These are phyloP conservation scores for Sporothrix mexicana DNA, from an alignment of 2,329 filamentous ascomycete species.

Conservation along the genomic window DNA sequence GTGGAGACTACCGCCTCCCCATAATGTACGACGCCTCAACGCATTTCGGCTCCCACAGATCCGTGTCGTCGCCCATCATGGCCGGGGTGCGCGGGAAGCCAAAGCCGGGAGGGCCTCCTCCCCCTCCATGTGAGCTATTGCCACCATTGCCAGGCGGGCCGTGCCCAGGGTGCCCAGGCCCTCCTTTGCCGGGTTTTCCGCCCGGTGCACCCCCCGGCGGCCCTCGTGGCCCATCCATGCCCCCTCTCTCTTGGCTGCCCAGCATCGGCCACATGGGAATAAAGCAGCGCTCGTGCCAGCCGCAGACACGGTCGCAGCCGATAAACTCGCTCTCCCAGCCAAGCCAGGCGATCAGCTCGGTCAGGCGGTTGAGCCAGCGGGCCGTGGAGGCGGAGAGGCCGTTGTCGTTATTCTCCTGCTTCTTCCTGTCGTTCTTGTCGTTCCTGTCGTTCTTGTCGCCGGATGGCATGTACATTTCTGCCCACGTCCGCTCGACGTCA, in stretches of 20 bases:
- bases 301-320: conserved; percentile 50
- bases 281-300: conserved; percentile 53
- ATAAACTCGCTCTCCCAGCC: conserved; percentile 57
- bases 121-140: conserved; percentile 28
- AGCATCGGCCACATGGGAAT: conserved; percentile 59
- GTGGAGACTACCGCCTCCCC: not conserved
- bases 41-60: conserved; percentile 44
- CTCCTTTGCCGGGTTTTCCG: not conserved
- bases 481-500: conserved; percentile 50
- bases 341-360: conserved; percentile 56
- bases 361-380: conserved; percentile 45
- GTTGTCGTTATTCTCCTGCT: too few relatives aligned
- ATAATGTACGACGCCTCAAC: conserved; percentile 37
- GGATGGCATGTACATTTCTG: conserved; percentile 30
- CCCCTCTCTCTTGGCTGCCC: conserved; percentile 7
- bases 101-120: conserved; percentile 21
- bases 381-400: not conserved
- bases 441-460: not conserved
- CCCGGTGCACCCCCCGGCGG: not conserved
- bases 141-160: conserved; percentile 25
- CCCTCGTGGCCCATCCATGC: not conserved
- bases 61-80: conserved; percentile 41
- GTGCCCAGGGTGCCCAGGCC: conserved; percentile 1
- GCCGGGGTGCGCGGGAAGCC: conserved; percentile 37
- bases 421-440: conserved; percentile 2